Evolutionary conservation across 2,329 filamentous ascomycete genomes (phyloP), one percentile per base, ranked within the genome.

Genomic region (Apiospora arundinis): DNA sequence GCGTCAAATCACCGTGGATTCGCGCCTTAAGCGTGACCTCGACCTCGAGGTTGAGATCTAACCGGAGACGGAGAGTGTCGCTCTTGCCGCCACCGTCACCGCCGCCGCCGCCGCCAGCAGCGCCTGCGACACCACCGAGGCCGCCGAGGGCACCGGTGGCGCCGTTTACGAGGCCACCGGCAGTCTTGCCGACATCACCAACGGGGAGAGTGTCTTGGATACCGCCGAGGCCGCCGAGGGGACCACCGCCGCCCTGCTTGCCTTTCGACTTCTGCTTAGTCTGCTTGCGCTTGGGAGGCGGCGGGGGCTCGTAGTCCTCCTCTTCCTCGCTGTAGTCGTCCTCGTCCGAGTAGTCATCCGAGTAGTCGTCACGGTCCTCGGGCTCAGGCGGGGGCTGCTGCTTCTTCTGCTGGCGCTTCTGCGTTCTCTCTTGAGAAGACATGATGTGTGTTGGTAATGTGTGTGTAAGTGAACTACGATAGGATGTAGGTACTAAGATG

Each of bases 1-100:
- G 82, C 67, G 92, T 94, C 74, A 97, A 83, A 84, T 97, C 94
- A 79, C 94, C 94, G 76, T 95, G 91, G 76, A 96, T 95, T 82
- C 92, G 92, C 28, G 93, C 93, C 86, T 96, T 96, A 72, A 96
- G 87, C 77, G 95, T 92, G 74, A 96, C 93, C 82, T 96, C 93
- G 70, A 96, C 89, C 77, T 96, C 93, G 72, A 96, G 85, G 81
- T 96, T 96, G 73, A 95, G 86, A 78, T 96, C 93, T 23, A 95
- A 84, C 67, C 92, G 88, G 77, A 96, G 82, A 78, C 92, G 91
- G 78, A 95, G 83, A 37, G 93, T 93, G 76, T 95, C 79, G 70
- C 79, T 80, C 56, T 77, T 82, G 46, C 72, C 76, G 14, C 75
- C 73, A 70, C 79, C 80, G 60, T 77, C 82, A 37, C 72, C 76